Conservation (phyloP, 805 yeast species). For the Candida xiaguanensis region DNA sequence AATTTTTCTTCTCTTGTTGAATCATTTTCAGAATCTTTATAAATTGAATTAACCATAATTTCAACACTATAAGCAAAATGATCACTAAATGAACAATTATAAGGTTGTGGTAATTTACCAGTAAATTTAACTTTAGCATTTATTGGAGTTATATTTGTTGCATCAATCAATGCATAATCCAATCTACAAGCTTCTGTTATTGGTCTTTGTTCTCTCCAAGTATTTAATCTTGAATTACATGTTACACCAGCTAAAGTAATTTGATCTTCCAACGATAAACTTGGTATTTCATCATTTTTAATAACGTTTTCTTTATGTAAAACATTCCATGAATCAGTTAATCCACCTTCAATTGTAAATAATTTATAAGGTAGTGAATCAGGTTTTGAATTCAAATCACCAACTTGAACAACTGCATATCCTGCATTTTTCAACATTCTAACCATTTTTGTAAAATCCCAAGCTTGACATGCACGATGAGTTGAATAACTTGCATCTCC, state of each 20-base stretch:
- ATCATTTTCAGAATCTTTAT: slow-evolving; percentile 5
- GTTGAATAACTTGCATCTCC: slow-evolving; percentile 91
- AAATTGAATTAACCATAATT: slow-evolving; percentile 15
- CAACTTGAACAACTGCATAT: slow-evolving; percentile 82
- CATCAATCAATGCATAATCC: slow-evolving; percentile 83
- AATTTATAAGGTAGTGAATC: slow-evolving; percentile 78
- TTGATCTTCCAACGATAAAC: slow-evolving; percentile 46
- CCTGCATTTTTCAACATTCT: slow-evolving; percentile 65
- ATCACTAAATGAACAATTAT: slow-evolving; percentile 70
- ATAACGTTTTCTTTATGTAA: slow-evolving; percentile 29
- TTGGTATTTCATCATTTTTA: slow-evolving; percentile 18
- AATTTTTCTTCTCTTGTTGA: slow-evolving; percentile 15
- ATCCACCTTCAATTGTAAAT: slow-evolving; percentile 62
- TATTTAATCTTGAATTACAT: slow-evolving; percentile 81
- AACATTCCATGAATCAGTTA: slow-evolving; percentile 81
- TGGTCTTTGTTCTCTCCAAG: slow-evolving; percentile 66
- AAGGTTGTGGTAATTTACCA: slow-evolving; percentile 55
- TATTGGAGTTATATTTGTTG: slow-evolving; percentile 45
- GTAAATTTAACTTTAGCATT: slow-evolving; percentile 74
- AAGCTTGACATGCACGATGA: slow-evolving; percentile 92
- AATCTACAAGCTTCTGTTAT: slow-evolving; percentile 77
- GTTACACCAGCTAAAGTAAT: slow-evolving; percentile 76
- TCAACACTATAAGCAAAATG: slow-evolving; percentile 77
- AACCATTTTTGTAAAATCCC: slow-evolving; percentile 81
- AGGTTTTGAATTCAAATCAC: slow-evolving; percentile 89